A percentile compares a stretch with the other conserved stretches of the same genome.
phyloP scores from a whole-genome alignment of 2,329 filamentous ascomycete species.

The Fusarium lyarnte region DNA sequence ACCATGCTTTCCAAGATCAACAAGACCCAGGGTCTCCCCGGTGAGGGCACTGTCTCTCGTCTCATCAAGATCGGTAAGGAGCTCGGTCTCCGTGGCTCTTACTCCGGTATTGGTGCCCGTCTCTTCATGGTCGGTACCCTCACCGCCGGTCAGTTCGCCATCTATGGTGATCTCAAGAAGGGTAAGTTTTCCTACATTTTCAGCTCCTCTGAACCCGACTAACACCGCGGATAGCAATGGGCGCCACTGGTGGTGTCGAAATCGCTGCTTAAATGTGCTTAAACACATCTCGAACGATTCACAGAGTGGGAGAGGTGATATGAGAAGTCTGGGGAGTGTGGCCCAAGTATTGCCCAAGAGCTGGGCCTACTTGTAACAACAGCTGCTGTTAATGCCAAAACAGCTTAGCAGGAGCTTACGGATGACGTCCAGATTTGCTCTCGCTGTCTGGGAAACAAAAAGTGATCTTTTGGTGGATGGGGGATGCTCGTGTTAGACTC shows the following conservation, averaged over 20 bases:
- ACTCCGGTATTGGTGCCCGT: slow-evolving; percentile 81
- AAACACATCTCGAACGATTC: neutral
- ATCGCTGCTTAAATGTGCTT: slow-evolving; percentile 54
- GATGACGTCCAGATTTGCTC: slow-evolving; percentile 27
- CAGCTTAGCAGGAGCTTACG: slow-evolving; percentile 29
- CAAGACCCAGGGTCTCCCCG: slow-evolving; percentile 89
- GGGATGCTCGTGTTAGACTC: slow-evolving; percentile 37
- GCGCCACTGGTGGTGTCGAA: slow-evolving; percentile 80
- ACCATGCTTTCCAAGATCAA: slow-evolving; percentile 97
- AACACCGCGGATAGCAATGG: slow-evolving; percentile 69
- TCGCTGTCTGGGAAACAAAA: slow-evolving; percentile 30
- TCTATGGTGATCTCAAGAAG: slow-evolving; percentile 72
- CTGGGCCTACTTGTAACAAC: slow-evolving; percentile 36
- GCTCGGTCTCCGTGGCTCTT: slow-evolving; percentile 81
- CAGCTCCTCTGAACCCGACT: slow-evolving; percentile 1
- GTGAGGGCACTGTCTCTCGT: slow-evolving; percentile 83
- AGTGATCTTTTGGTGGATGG: slow-evolving; percentile 37
- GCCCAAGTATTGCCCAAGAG: slow-evolving; percentile 36
- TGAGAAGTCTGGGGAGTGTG: slow-evolving; percentile 23
- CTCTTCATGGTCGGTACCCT: slow-evolving; percentile 73
- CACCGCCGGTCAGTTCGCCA: slow-evolving; percentile 85
- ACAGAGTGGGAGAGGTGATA: slow-evolving; percentile 13
- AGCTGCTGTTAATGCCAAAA: slow-evolving; percentile 21
- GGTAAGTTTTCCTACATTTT: neutral
- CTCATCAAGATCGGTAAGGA: slow-evolving; percentile 90